Percentiles rank a stretch among this genome's conserved stretches.
phyloP scores from a whole-genome alignment of 75 land plant species.

The Picea glauca region DNA sequence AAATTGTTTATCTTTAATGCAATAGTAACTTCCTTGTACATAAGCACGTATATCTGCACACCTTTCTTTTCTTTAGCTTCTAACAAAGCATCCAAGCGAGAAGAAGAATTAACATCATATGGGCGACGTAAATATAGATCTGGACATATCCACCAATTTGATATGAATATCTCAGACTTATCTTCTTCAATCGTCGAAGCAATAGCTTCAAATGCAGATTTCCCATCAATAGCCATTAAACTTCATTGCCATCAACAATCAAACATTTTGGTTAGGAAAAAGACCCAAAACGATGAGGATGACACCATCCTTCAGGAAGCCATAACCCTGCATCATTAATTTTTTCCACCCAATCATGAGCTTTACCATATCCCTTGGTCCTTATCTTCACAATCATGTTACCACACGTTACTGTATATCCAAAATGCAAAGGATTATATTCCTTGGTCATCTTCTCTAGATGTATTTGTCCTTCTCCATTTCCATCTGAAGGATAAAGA shows the following conservation, averaged over 20 bases:
- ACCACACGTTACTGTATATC: too few species aligned
- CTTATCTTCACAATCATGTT: constrained; percentile 14
- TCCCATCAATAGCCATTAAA: constrained; percentile 97
- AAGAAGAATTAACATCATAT: constrained; percentile 17
- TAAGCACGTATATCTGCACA: constrained; percentile 51
- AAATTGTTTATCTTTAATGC: too few species aligned
- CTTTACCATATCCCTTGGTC: constrained; percentile 55
- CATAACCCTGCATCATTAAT: constrained; percentile 95
- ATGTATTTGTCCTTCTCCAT: too few species aligned
- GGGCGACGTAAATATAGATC: constrained; percentile 93
- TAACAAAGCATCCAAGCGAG: constrained; percentile 63
- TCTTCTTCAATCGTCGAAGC: constrained; percentile 86
- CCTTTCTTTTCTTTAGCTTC: constrained; percentile 85
- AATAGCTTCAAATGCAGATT: constrained; percentile 91
- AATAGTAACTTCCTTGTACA: too few species aligned
- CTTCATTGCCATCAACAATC: constrained; percentile 75
- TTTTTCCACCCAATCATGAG: constrained; percentile 89
- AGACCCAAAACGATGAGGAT: constrained; percentile 95
- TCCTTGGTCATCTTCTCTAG: too few species aligned
- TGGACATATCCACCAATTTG: constrained; percentile 99
- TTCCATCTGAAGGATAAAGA: too few species aligned
- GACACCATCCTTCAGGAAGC: constrained; percentile 99
- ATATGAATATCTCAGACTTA: constrained; percentile 93
- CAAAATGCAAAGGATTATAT: too few species aligned
- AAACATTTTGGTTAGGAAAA: constrained; percentile 96